Conservation (phyloP, 768 basidiomycete genomes). For the Leccinum subgranulosum region DNA sequence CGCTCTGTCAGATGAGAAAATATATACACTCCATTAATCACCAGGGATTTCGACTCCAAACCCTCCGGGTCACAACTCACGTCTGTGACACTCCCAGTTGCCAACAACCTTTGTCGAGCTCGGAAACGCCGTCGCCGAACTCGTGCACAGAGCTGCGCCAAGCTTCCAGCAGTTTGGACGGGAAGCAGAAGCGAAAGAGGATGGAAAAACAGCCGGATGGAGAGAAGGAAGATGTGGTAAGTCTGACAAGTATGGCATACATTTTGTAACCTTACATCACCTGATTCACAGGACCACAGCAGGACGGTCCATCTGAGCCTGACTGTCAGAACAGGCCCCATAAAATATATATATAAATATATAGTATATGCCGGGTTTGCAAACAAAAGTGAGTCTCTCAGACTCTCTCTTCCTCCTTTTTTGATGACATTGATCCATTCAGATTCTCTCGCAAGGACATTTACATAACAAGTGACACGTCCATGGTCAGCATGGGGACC, state of each 20-base stretch:
- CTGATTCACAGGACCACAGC: not conserved
- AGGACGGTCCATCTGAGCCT: not conserved
- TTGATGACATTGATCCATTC: not conserved
- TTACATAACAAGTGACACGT: conserved; percentile 9
- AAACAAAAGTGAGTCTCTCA: not conserved
- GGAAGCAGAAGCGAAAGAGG: not conserved
- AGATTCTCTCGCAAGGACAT: conserved; percentile 8
- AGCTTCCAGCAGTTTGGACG: not conserved
- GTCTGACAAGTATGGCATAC: not conserved
- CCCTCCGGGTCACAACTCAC: too few species aligned
- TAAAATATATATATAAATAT: too few species aligned
- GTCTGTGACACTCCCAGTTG: too few species aligned
- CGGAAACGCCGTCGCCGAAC: too few species aligned
- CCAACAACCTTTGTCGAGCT: too few species aligned
- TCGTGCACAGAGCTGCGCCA: not conserved
- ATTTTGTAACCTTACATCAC: not conserved
- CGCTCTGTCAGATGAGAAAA: too few species aligned
- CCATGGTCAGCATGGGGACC: not conserved
- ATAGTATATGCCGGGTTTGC: too few species aligned
- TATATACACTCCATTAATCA: too few species aligned
- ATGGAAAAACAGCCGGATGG: not conserved
- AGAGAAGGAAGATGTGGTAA: not conserved
- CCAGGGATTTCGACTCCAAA: too few species aligned
- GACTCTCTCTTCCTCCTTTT: not conserved
- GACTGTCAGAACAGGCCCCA: too few species aligned